These are phyloP conservation scores for Dittrichia graveolens DNA, from an alignment of 129 eudicot species.

Conservation along the genomic window DNA sequence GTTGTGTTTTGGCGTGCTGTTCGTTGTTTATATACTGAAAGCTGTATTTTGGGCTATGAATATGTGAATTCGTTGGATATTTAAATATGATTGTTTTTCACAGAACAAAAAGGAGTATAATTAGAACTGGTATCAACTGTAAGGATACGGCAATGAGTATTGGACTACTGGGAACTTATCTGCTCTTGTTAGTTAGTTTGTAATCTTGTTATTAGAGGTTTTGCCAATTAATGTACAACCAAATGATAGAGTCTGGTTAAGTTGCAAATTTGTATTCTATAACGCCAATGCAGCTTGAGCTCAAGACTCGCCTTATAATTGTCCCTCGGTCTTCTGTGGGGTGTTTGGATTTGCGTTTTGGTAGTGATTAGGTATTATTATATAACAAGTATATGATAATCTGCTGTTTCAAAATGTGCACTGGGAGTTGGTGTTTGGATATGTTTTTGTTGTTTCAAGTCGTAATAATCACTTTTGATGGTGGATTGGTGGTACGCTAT, in stretches of 20 bases:
- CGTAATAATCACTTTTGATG: not conserved
- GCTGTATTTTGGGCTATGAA: too few relatives aligned
- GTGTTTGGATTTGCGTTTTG: constrained; percentile 1
- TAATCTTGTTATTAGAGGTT: not conserved
- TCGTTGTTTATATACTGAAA: not conserved
- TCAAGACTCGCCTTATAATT: not conserved
- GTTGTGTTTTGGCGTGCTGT: not conserved
- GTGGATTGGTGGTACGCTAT: not conserved
- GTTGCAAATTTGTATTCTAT: not conserved
- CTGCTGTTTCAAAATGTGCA: not conserved
- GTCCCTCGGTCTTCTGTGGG: not conserved
- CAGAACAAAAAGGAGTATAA: not conserved
- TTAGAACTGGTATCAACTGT: not conserved
- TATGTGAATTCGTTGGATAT: not conserved
- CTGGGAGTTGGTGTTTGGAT: constrained; percentile 11
- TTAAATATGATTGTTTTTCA: constrained; percentile 7
- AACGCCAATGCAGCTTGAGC: not conserved
- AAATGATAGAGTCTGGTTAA: not conserved
- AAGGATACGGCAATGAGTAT: not conserved
- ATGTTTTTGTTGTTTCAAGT: not conserved
- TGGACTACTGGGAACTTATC: not conserved
- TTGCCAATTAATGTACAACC: not conserved
- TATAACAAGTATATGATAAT: not conserved
- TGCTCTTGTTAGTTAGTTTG: not conserved
- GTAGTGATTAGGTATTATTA: not conserved